Percentiles rank a stretch among this genome's conserved stretches.
Conservation (phyloP, 768 basidiomycete genomes). For the Scleroderma bovista region DNA sequence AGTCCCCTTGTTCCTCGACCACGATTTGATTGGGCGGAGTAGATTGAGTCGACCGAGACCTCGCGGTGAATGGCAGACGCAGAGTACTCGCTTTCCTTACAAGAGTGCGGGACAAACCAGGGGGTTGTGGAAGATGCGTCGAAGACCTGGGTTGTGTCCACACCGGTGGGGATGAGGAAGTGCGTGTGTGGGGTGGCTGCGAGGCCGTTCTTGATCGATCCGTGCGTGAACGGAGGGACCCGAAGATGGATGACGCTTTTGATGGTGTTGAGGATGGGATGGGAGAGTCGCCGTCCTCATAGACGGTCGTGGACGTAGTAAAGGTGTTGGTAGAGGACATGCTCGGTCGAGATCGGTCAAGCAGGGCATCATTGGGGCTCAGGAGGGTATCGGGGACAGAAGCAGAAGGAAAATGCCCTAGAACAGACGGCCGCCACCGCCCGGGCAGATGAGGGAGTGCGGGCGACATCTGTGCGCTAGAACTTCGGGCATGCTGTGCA, state of each 20-base stretch:
- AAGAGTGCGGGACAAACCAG: constrained; percentile 23
- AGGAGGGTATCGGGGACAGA: constrained; percentile 40
- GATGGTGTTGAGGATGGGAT: constrained; percentile 34
- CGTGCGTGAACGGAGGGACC: constrained; percentile 28
- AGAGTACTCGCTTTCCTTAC: constrained; percentile 27
- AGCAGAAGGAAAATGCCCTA: constrained; percentile 55
- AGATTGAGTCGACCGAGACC: constrained; percentile 11
- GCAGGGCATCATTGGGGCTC: constrained; percentile 36
- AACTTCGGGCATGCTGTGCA: constrained; percentile 41
- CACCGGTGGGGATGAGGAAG: constrained; percentile 30
- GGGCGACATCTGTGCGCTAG: constrained; percentile 44
- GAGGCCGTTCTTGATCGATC: constrained; percentile 22
- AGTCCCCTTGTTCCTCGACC: constrained; percentile 22
- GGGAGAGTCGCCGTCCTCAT: constrained; percentile 35
- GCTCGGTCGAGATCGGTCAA: constrained; percentile 49
- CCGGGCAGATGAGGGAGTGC: constrained; percentile 13
- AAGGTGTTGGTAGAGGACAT: constrained; percentile 57
- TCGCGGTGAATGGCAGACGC: constrained; percentile 27
- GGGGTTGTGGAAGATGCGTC: constrained; percentile 36
- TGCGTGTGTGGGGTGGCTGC: constrained; percentile 22
- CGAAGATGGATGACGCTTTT: constrained; percentile 29
- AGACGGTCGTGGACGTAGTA: constrained; percentile 29
- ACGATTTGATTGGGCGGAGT: constrained; percentile 16
- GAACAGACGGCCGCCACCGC: constrained; percentile 60
- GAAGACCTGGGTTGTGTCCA: constrained; percentile 36